Evolutionary conservation across 2,329 filamentous ascomycete species (phyloP), one percentile per base, ranked within the genome.

Genomic region (Fusarium sp.): DNA sequence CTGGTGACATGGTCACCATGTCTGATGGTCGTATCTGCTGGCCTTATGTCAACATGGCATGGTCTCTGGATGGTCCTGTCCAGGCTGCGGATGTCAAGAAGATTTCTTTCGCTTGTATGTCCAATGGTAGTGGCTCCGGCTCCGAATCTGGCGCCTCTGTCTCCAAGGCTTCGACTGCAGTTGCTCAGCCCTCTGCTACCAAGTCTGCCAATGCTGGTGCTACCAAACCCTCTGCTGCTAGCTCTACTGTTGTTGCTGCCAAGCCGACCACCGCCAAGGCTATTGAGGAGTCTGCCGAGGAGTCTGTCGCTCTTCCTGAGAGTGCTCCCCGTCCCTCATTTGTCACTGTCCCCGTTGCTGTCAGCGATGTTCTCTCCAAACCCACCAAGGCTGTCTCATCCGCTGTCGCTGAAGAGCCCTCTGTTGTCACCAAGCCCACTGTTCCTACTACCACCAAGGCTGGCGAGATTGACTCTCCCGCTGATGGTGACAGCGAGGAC

Each of bases 1-100:
- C 87, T 10, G 88, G 88, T 41, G 88, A 90, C 72, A 88, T 90
- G 82, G 87, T 88, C 13, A 88, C 85, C 32, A 85, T 88, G 81
- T 71, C 78, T n/a, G 85, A 88, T 64, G 85, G 85, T 24, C 81
- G 85, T 49, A 82, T 90, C 71, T 90, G 88, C 82, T 90, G 86
- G 87, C 87, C 87, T 27, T 89, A 88, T 67, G 85, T 88, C 56
- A 81, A 81, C 75, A 87, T 87, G 85, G 79, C 79, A 34, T 88
- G 87, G 87, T 73, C 56, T 24, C 74, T 76, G n/a, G 56, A 65
- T 16, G 74, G 74, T 3, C 65, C 72, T 41, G 49, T 66, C 66
- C 29, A 77, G 22, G 73, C 47, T 24, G 37, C 65, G 11, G 22
- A 73, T 22, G 77, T 78, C 54, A 79, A 74, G 61, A 81, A 83